Evolutionary conservation across 2,329 filamentous ascomycete species (phyloP).

Genomic region (Fusarium nodosum): DNA sequence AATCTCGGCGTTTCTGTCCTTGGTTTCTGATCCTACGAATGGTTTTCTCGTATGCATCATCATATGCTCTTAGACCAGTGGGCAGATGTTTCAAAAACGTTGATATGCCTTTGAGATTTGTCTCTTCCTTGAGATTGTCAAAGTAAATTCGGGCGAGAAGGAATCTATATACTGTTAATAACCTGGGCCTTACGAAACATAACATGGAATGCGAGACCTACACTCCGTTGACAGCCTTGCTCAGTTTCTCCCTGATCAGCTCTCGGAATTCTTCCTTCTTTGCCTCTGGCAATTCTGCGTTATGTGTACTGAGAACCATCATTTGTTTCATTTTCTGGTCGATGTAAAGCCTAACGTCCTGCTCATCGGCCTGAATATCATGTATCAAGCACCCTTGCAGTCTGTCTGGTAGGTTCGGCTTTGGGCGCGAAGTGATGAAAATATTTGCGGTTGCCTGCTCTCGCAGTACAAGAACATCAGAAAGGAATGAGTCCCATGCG

Average conservation of each 20-base stretch:
- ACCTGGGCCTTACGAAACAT: fast-evolving
- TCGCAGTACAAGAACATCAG: fast-evolving
- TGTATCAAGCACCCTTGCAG: not conserved
- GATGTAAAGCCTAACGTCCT: fast-evolving
- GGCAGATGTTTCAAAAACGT: not conserved
- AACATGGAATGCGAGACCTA: fast-evolving
- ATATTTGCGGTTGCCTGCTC: not conserved
- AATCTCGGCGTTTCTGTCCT: not conserved
- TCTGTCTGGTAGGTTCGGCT: fast-evolving
- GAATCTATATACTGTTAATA: not conserved
- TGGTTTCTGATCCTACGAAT: not conserved
- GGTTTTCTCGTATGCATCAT: not conserved
- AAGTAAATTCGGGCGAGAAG: not conserved
- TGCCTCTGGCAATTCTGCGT: fast-evolving
- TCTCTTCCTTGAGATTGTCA: not conserved
- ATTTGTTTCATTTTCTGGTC: not conserved
- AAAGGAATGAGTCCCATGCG: fast-evolving
- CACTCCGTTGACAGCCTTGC: not conserved
- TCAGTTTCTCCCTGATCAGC: not conserved
- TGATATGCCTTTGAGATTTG: not conserved
- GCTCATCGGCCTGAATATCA: not conserved
- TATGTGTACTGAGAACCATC: not conserved
- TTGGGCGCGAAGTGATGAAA: not conserved
- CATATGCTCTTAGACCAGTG: not conserved
- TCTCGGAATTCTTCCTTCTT: not conserved